phyloP scores from a whole-genome alignment of 2,329 filamentous ascomycete genomes.

The Diplodia seriata region DNA sequence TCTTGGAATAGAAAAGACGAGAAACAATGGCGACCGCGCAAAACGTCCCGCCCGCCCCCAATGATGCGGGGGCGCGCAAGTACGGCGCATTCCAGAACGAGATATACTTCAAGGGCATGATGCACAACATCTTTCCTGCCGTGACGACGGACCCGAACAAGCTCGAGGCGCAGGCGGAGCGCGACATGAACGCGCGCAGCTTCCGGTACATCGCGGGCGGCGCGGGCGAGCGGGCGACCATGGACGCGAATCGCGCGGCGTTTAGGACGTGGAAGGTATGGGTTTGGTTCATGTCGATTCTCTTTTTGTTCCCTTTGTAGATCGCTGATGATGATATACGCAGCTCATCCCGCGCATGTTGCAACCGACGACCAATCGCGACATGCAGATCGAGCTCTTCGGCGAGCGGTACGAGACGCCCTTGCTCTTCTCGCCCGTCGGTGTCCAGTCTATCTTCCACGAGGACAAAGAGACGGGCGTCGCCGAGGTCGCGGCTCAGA shows the following conservation, averaged over 20 bases:
- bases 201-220: conserved; percentile 70
- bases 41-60: conserved; percentile 23
- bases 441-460: conserved; percentile 71
- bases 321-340: no score
- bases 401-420: conserved; percentile 57
- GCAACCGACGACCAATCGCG: conserved; percentile 19
- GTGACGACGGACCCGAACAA: conserved; percentile 66
- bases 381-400: conserved; percentile 34
- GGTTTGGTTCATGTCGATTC: no score
- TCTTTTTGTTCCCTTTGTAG: not conserved
- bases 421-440: conserved; percentile 69
- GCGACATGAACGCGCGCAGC: conserved; percentile 55
- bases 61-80: conserved; percentile 36
- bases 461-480: conserved; percentile 67
- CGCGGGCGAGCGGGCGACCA: conserved; percentile 66
- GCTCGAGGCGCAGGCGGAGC: conserved; percentile 62
- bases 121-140: conserved; percentile 56
- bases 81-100: conserved; percentile 52
- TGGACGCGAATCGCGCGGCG: conserved; percentile 65
- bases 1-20: not conserved
- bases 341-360: conserved; percentile 32
- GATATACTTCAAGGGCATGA: conserved; percentile 61
- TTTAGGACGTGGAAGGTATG: conserved; percentile 60
- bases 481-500: conserved; percentile 64
- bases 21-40: conserved; percentile 2